phyloP scores from a whole-genome alignment of 495 filamentous ascomycete genomes.

The Baudoinia panamericana region DNA sequence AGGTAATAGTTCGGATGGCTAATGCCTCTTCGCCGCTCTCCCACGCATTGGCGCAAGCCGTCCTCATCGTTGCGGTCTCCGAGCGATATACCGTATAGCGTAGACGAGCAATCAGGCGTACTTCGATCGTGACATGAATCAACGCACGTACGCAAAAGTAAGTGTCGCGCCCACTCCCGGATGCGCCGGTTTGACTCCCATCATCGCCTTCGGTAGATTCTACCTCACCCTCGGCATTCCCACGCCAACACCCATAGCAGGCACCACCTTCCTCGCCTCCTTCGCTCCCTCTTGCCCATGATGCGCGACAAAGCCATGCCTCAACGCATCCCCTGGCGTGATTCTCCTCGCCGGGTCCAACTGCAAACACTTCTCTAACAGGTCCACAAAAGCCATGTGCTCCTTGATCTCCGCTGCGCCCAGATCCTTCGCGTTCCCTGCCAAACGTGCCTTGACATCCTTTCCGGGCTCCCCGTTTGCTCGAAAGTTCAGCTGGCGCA shows the following conservation, averaged over 20 bases:
- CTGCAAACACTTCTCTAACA: slow-evolving; percentile 74
- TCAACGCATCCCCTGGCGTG: slow-evolving; percentile 72
- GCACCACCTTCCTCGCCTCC: slow-evolving; percentile 6
- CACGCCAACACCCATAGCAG: slow-evolving; percentile 10
- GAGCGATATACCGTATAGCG: no score
- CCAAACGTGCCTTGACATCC: slow-evolving; percentile 64
- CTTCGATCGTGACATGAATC: no score
- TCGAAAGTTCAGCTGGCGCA: slow-evolving; percentile 44
- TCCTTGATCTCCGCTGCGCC: slow-evolving; percentile 64
- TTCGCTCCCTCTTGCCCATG: background rate
- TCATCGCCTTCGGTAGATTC: slow-evolving; percentile 1
- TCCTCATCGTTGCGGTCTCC: no score
- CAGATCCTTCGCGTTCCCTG: slow-evolving; percentile 60
- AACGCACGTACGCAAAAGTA: no score
- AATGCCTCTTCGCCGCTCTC: no score
- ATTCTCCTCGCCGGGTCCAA: slow-evolving; percentile 90
- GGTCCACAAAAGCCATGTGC: slow-evolving; percentile 65
- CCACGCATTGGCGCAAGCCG: no score
- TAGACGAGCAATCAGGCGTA: no score
- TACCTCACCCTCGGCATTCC: slow-evolving; percentile 8
- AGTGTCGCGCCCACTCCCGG: no score
- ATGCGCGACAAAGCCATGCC: slow-evolving; percentile 61
- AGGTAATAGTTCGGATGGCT: no score
- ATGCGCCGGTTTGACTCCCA: no score
- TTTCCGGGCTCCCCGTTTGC: slow-evolving; percentile 38